Evolutionary conservation across 768 basidiomycete genomes (phyloP).

Genomic region (Hemileccinum rubropunctum): DNA sequence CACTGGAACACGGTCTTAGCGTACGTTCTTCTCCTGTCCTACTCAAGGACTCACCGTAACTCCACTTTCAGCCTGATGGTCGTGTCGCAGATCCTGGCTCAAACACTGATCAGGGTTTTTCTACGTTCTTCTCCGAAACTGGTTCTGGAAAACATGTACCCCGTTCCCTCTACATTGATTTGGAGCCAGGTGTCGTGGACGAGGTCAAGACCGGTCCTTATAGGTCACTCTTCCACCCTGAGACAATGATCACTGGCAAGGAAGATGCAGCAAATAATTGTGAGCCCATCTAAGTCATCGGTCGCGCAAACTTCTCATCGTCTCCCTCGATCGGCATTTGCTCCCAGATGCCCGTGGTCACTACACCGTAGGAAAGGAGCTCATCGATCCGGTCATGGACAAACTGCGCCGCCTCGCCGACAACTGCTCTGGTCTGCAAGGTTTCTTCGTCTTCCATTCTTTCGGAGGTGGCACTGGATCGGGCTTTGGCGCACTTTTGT

Average conservation of each 20-base stretch:
- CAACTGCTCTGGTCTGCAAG: constrained; percentile 97
- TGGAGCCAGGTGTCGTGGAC: constrained; percentile 94
- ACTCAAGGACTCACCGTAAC: constrained; percentile 13
- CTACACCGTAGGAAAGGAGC: constrained; percentile 98
- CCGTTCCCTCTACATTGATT: constrained; percentile 92
- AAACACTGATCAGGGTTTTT: constrained; percentile 80
- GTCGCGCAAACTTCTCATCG: constrained; percentile 7
- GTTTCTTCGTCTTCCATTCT: constrained; percentile 99
- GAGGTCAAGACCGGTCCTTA: constrained; percentile 92
- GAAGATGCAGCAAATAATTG: constrained; percentile 99
- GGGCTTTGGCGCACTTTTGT: constrained; percentile 95
- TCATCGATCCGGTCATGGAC: constrained; percentile 96
- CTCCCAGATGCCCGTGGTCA: constrained; percentile 91
- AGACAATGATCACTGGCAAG: constrained; percentile 95
- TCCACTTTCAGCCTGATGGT: constrained; percentile 74
- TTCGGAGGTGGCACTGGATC: constrained; percentile 99
- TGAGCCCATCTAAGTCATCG: constrained; percentile 37
- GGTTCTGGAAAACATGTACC: constrained; percentile 95
- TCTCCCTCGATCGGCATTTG: constrained; percentile 7
- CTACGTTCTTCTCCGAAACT: constrained; percentile 97
- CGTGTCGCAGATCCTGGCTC: constrained; percentile 61
- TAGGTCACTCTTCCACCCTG: constrained; percentile 94
- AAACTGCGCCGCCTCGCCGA: constrained; percentile 95
- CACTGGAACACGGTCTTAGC: constrained; percentile 93
- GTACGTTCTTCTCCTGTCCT: constrained; percentile 46